Percentiles rank a stretch among this genome's conserved stretches.
These are phyloP conservation scores for Solanum acaule DNA, from an alignment of 257 asterid genomes.

Conservation along the genomic window DNA sequence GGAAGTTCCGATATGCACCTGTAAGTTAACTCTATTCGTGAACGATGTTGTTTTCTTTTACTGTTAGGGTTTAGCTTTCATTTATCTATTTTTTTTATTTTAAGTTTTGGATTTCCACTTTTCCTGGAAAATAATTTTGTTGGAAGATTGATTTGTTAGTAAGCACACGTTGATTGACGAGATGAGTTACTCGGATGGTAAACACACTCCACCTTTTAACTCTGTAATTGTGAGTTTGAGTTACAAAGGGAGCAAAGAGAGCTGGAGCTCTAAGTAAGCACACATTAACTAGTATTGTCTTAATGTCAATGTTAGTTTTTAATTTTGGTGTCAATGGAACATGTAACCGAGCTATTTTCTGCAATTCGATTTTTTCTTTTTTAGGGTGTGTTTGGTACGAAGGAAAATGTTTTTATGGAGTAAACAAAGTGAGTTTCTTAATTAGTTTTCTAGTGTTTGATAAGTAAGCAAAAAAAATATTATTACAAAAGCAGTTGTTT, in stretches of 20 bases:
- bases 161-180: not conserved
- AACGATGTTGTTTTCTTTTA: not conserved
- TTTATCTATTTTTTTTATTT: not conserved
- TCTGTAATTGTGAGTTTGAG: too few species aligned
- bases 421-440: not conserved
- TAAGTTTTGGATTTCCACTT: not conserved
- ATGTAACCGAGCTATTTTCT: not conserved
- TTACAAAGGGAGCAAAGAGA: not conserved
- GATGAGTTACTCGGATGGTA: not conserved
- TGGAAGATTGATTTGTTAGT: not conserved
- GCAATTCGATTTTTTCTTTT: not conserved
- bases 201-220: not conserved
- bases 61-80: not conserved
- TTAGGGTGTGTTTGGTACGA: not conserved
- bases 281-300: not conserved
- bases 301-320: not conserved
- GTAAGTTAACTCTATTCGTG: slow-evolving; percentile 10
- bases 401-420: not conserved
- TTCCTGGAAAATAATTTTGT: not conserved
- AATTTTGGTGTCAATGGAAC: not conserved
- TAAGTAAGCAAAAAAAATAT: not conserved
- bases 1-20: slow-evolving; percentile 79
- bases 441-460: not conserved
- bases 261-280: not conserved
- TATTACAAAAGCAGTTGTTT: not conserved